Base-by-base conservation (phyloP, 176 grass and related monocot species). In the Triticum dicoccoides region DNA sequence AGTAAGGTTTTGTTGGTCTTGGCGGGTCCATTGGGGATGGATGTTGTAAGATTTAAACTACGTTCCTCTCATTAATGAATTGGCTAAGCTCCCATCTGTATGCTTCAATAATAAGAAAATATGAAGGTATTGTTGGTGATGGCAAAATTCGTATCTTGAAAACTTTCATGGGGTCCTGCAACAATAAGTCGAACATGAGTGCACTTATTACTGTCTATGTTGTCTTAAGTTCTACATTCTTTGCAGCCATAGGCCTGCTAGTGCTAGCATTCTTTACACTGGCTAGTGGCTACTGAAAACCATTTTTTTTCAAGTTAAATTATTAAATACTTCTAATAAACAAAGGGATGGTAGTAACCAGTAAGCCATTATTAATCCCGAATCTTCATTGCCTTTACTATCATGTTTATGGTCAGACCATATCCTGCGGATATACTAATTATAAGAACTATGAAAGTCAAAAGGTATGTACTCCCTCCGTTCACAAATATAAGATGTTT, bases 241-340 rank as follows among this genome's bases (percentile, higher is more conserved):
- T 44, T 18, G 32, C 24, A 63, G 30, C 49, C 49, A 21, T 77
- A 30, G 49, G 32, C 33, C 25, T 65, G 38, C 37, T 61, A 74
- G 29, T 65, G 38, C 37, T 61, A 74, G 29, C 39, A 20, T 58
- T 34, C 65, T 68, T 67, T 68, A 68, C 32, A 37, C 66, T 68
- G 11, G 66, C 66, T 69, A 37, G 66, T 69, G 65, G 65, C 6
- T 68, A 68, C 65, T 68, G 65, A 34, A 54, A 54, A 18, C 15
- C 15, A 54, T 25, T 69, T 68, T 38, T 66, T 45, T 79, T 80
- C 15, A 84, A 42, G 10, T 34, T 32, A 44, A 80, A 59, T 20
- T 41, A 58, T 75, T 51, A 44, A 73, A 52, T 84, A 79, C 42
- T 80, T 75, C 8, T 75, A 44, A 75, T 44, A 80, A 73, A 56